Evolutionary conservation across 805 yeast species (phyloP).

Genomic region (Lachancea kluyveri): DNA sequence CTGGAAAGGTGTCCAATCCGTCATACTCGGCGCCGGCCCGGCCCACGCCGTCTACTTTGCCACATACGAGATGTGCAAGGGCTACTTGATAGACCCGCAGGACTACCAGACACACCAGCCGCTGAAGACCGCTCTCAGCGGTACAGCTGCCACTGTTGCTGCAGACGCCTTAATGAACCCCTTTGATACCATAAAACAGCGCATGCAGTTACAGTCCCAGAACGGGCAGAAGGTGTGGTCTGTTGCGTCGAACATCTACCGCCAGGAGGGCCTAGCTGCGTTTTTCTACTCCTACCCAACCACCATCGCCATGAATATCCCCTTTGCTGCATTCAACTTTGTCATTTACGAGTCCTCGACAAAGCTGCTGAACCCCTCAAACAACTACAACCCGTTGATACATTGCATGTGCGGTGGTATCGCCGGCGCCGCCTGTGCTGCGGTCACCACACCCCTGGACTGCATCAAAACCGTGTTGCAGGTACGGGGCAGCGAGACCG

Average conservation of each 20-base stretch:
- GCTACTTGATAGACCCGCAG: constrained; percentile 30
- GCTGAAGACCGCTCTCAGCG: constrained; percentile 76
- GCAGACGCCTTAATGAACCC: constrained; percentile 97
- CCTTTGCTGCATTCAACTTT: constrained; percentile 91
- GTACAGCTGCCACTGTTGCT: constrained; percentile 87
- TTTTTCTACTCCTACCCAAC: constrained; percentile 93
- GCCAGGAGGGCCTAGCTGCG: constrained; percentile 64
- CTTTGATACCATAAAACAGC: constrained; percentile 88
- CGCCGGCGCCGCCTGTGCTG: constrained; percentile 94
- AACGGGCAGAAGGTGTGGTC: constrained; percentile 19
- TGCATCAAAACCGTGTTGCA: constrained; percentile 89
- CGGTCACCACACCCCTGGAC: constrained; percentile 89
- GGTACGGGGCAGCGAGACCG: constrained; percentile 53
- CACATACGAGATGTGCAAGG: constrained; percentile 75
- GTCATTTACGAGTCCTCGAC: constrained; percentile 84
- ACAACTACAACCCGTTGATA: constrained; percentile 76
- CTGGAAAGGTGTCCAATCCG: constrained; percentile 92
- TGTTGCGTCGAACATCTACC: constrained; percentile 40
- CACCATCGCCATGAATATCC: constrained; percentile 83
- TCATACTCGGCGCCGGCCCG: constrained; percentile 96
- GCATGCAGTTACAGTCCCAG: constrained; percentile 66
- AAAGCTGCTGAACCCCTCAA: constrained; percentile 70
- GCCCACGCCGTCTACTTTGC: constrained; percentile 96
- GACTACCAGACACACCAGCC: constrained; percentile 52
- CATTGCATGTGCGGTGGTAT: constrained; percentile 92